These are phyloP conservation scores for Calonectria pseudoreteaudii DNA, from an alignment of 2,329 filamentous ascomycete genomes.

Conservation along the genomic window DNA sequence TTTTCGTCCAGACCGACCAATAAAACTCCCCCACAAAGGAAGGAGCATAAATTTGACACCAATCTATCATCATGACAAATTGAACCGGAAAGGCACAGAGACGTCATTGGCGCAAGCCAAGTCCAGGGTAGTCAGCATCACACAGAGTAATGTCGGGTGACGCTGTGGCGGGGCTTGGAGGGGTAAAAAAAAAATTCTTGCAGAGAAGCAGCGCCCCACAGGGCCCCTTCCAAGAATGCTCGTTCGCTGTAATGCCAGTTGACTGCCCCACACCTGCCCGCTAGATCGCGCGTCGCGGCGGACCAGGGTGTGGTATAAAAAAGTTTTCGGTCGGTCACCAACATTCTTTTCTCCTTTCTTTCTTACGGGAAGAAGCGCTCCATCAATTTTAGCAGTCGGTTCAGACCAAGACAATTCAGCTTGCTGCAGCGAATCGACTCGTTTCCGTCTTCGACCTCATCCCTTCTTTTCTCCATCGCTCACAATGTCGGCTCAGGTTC, in stretches of 20 bases:
- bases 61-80: conserved; percentile 1
- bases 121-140: conserved; percentile 1
- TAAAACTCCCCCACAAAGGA: background rate
- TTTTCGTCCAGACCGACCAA: background rate
- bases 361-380: conserved; percentile 66
- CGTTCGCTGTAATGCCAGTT: conserved; percentile 14
- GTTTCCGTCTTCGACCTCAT: conserved; percentile 58
- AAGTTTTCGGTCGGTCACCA: conserved; percentile 52
- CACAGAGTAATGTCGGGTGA: background rate
- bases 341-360: conserved; percentile 56
- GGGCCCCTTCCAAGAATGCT: background rate
- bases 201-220: background rate
- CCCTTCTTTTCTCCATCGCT: conserved; percentile 43
- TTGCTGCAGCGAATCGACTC: conserved; percentile 47
- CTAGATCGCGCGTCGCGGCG: conserved; percentile 29
- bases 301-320: conserved; percentile 50
- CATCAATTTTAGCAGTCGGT: conserved; percentile 54
- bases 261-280: conserved; percentile 28
- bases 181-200: conserved; percentile 6
- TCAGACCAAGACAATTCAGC: conserved; percentile 42
- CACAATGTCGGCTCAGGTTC: conserved; percentile 77
- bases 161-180: background rate
- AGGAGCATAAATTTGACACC: background rate
- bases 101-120: conserved; percentile 5
- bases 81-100: background rate